These are phyloP conservation scores for Cucurbita ficifolia DNA, from an alignment of 306 rosid species.

Conservation along the genomic window DNA sequence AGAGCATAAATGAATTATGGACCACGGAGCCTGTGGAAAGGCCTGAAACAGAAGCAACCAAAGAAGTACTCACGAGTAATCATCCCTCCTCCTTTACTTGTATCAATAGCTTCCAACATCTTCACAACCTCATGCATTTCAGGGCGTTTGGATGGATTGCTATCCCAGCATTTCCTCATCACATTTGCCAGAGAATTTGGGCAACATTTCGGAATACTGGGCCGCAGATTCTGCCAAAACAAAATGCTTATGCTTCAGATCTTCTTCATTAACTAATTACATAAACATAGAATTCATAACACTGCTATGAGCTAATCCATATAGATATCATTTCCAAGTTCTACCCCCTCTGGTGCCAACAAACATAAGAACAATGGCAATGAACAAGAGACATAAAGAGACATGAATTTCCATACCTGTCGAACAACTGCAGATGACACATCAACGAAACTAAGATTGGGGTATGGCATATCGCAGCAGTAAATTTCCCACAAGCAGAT, in stretches of 20 bases:
- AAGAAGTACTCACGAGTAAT: conserved; percentile 26
- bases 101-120: conserved; percentile 56
- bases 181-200: conserved; percentile 38
- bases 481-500: conserved; percentile 67
- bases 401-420: conserved; percentile 21
- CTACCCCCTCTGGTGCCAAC: background rate
- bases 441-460: conserved; percentile 59
- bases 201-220: conserved; percentile 49
- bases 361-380: background rate
- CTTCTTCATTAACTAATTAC: background rate
- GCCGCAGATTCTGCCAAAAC: conserved; percentile 43
- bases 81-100: conserved; percentile 69
- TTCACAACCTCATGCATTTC: conserved; percentile 58
- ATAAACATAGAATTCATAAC: background rate
- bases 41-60: conserved; percentile 31
- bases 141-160: conserved; percentile 37
- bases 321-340: background rate
- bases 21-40: conserved; percentile 26
- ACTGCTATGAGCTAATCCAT: background rate
- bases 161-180: conserved; percentile 59
- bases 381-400: background rate
- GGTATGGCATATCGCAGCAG: conserved; percentile 60
- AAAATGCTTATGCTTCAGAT: background rate
- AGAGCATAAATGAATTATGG: conserved; percentile 18
- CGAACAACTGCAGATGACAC: conserved; percentile 47